phyloP scores from a whole-genome alignment of 2,329 filamentous ascomycete species.

The Xylariaceae sp. region DNA sequence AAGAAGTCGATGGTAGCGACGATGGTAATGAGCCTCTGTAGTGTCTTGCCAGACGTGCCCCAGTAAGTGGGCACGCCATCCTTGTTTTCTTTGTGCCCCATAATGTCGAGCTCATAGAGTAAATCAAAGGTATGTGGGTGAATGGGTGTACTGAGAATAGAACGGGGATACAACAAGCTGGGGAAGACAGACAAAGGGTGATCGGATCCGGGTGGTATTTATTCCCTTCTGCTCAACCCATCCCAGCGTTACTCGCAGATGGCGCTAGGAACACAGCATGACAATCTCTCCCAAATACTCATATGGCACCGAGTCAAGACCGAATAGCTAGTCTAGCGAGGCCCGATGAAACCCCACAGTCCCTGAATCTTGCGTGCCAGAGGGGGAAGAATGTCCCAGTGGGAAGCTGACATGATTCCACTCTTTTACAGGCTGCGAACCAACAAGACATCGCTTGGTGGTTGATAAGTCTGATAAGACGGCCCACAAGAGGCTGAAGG shows the following conservation, averaged over 20 bases:
- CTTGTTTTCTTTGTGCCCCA: constrained; percentile 40
- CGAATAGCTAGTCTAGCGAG: constrained; percentile 12
- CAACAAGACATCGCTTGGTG: constrained; percentile 13
- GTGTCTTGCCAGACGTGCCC: constrained; percentile 39
- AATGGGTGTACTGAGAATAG: constrained; percentile 1
- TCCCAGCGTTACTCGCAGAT: constrained; percentile 3
- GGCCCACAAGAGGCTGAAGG: constrained; percentile 28
- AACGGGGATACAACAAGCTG: neutral
- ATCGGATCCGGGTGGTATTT: constrained; percentile 11
- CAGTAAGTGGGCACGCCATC: constrained; percentile 42
- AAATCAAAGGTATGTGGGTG: constrained; percentile 1
- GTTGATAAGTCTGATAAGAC: constrained; percentile 17
- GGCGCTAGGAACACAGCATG: neutral
- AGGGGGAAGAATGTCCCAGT: neutral
- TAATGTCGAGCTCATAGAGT: too few relatives aligned
- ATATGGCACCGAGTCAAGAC: constrained; percentile 19
- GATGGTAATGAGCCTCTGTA: constrained; percentile 41
- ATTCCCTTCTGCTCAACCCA: neutral
- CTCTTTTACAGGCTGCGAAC: neutral
- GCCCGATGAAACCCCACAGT: constrained; percentile 24
- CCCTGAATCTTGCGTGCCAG: constrained; percentile 4
- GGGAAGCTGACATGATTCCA: neutral
- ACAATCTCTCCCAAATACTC: constrained; percentile 14
- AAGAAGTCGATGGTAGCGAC: constrained; percentile 40
- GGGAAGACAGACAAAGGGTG: constrained; percentile 1